Percentiles rank a stretch among this genome's conserved stretches.
Evolutionary conservation across 805 yeast species (phyloP).

Genomic region (Saccharomyces mikatae): DNA sequence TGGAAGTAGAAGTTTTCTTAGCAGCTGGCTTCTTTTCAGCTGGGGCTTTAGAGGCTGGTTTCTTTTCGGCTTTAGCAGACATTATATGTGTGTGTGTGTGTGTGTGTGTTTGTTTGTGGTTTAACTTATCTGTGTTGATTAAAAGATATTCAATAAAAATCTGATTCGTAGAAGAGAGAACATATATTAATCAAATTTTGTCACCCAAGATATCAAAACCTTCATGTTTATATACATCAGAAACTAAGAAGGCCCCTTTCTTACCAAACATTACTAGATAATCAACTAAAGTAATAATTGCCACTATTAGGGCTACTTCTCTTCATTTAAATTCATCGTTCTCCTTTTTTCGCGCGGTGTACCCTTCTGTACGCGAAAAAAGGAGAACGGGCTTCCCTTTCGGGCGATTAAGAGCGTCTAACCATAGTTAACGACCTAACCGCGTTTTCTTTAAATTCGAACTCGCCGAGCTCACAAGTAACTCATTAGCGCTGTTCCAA

Average conservation of each 20-base stretch:
- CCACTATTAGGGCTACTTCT: not conserved
- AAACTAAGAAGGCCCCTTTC: not conserved
- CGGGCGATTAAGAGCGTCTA: conserved; percentile 16
- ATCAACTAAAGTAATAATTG: not conserved
- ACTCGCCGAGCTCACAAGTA: conserved; percentile 16
- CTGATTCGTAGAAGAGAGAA: not conserved
- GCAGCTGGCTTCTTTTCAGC: conserved; percentile 94
- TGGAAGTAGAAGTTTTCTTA: conserved; percentile 77
- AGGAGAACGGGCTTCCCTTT: conserved; percentile 15
- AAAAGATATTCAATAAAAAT: not conserved
- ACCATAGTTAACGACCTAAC: conserved; percentile 17
- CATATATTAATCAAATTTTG: not conserved
- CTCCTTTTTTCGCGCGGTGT: not conserved
- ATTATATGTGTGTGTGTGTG: conserved; percentile 30
- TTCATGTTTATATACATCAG: not conserved
- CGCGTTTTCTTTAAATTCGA: conserved; percentile 12
- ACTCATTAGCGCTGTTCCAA: conserved; percentile 20
- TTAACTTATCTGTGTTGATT: conserved; percentile 17
- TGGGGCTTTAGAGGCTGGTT: conserved; percentile 88
- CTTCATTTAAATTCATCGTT: not conserved
- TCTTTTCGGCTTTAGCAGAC: conserved; percentile 52
- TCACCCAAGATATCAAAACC: not conserved
- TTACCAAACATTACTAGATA: not conserved
- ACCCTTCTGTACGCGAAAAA: conserved; percentile 3
- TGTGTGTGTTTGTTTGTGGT: not conserved